Base-by-base conservation (phyloP, 345 rosid genomes). In the Hirschfeldia incana region DNA sequence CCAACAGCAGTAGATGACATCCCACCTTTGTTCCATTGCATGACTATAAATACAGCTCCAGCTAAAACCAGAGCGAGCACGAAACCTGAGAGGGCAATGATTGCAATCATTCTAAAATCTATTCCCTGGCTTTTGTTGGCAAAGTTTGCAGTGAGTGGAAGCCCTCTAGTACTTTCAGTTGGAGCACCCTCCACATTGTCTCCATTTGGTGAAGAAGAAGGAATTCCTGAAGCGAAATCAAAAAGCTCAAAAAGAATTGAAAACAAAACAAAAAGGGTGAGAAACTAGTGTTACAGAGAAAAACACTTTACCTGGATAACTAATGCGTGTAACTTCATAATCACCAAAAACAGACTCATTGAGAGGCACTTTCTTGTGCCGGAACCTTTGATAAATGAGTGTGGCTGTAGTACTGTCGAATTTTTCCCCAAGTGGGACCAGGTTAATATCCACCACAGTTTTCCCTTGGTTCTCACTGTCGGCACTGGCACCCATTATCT, bases 371-470 rank as follows among this genome's bases (percentile, higher is more conserved):
- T 85, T 89, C 74, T 86, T 86, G 78, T 88, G 91, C 88, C 85
- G 81, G 84, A 96, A 84, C 75, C 97, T 87, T 67, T 90, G 91
- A 57, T 87, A 92, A 71, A 88, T 96, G 75, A 96, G 92, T 64
- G 83, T 72, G 30, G 98, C 97, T 5, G 99, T 96, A 67, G 97
- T 93, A 73, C 92, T 93, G 86, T 96, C 99, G 82, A 96, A 96
- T 80, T 92, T 93, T 70, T 96, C 99, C 72, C 97, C 99, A 62
- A 96, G 89, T 37, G 99, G 99, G 86, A 93, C 98, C 86, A 96
- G 85, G 76, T 90, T 89, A 79, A 96, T 78, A 80, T 96, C 98
- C 29, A 96, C 97, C 39, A 88, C 82, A 4, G 98, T 92, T 81
- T 79, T 88, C 65, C 91, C 98, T 77, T 96, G 98, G 81, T 96